These are phyloP conservation scores for Fraxinus floribunda DNA, from an alignment of 305 asterid species.

Conservation along the genomic window DNA sequence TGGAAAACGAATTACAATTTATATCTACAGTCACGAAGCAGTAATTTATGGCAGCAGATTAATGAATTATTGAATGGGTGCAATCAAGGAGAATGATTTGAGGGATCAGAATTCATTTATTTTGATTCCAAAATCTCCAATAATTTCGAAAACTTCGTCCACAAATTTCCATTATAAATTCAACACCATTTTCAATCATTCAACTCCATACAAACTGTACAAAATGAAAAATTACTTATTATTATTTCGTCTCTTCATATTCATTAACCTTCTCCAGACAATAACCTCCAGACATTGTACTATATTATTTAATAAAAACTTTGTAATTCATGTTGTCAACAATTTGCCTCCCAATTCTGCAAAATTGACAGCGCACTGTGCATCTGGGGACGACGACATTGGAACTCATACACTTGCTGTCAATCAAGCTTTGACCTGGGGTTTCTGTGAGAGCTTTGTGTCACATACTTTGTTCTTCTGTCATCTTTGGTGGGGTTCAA, in stretches of 20 bases:
- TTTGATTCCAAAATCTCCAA: background rate
- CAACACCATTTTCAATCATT: background rate
- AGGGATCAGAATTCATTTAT: background rate
- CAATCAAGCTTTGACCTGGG: background rate
- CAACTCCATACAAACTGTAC: background rate
- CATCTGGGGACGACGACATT: slow-evolving; percentile 14
- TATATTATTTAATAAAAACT: background rate
- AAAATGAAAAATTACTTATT: background rate
- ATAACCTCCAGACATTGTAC: background rate
- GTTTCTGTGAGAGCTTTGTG: background rate
- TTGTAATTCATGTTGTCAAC: background rate
- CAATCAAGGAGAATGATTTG: background rate
- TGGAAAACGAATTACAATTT: background rate
- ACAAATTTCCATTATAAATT: background rate
- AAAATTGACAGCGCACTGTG: slow-evolving; percentile 11
- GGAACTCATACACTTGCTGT: slow-evolving; percentile 3
- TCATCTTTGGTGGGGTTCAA: slow-evolving; percentile 14
- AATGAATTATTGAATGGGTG: background rate
- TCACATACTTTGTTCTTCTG: background rate
- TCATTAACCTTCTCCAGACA: background rate
- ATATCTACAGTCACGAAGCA: background rate
- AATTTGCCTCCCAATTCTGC: slow-evolving; percentile 5
- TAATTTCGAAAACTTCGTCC: background rate
- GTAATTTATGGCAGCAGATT: background rate
- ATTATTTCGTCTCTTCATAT: background rate